phyloP scores from a whole-genome alignment of 495 filamentous ascomycete genomes.

The Penicillium atrosanguineum region DNA sequence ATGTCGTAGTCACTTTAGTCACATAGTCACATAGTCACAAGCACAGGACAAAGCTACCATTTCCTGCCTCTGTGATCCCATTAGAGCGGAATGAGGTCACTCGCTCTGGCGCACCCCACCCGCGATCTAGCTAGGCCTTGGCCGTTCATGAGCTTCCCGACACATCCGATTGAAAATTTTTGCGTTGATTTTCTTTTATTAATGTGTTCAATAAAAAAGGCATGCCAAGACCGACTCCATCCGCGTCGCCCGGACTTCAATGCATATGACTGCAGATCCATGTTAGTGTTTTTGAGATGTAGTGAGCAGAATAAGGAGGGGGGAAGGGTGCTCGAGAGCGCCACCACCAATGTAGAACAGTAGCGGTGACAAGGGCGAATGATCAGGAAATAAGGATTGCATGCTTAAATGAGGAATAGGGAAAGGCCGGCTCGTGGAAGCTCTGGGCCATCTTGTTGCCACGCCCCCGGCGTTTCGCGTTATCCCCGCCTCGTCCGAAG shows the following conservation, averaged over 20 bases:
- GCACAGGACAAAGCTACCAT: background rate
- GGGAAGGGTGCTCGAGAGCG: background rate
- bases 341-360: background rate
- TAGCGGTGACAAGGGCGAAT: background rate
- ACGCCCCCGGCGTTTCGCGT: conserved; percentile 30
- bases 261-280: conserved; percentile 12
- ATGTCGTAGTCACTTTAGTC: too few relatives aligned
- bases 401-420: background rate
- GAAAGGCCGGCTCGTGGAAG: background rate
- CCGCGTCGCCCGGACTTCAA: background rate
- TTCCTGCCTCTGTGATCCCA: background rate
- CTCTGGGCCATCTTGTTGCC: conserved; percentile 22
- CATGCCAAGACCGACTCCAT: conserved; percentile 5
- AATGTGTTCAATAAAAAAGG: background rate
- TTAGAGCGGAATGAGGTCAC: conserved; percentile 17
- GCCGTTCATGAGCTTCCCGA: conserved; percentile 13
- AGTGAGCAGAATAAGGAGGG: background rate
- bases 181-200: background rate
- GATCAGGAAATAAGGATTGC: background rate
- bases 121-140: background rate
- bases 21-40: too few relatives aligned
- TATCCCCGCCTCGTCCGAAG: conserved; percentile 37
- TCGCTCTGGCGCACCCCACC: background rate
- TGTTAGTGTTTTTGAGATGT: background rate
- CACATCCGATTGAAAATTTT: conserved; percentile 14